Percentiles rank a stretch among this genome's conserved stretches.
Evolutionary conservation across 257 asterid genomes (phyloP).

Genomic region (Buddleja alternifolia): DNA sequence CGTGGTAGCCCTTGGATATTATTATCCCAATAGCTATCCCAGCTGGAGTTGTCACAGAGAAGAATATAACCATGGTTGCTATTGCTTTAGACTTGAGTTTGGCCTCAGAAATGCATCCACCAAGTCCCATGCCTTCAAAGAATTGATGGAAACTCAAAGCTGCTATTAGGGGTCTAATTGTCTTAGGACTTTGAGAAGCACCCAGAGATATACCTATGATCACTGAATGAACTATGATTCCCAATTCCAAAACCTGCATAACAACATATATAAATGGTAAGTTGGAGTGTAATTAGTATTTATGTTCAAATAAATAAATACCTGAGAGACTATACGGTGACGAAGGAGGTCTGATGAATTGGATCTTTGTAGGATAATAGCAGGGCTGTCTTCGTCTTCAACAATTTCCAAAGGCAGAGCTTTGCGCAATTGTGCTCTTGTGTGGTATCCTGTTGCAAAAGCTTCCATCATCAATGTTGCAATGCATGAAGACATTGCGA

Average conservation of each 20-base stretch:
- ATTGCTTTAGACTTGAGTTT: conserved; percentile 56
- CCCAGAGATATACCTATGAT: conserved; percentile 64
- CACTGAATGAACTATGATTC: conserved; percentile 66
- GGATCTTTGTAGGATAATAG: too few relatives aligned
- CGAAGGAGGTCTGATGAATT: neutral
- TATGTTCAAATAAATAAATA: too few relatives aligned
- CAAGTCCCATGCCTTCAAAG: conserved; percentile 75
- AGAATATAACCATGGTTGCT: conserved; percentile 50
- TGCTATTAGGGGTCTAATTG: conserved; percentile 55
- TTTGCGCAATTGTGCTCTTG: conserved; percentile 34
- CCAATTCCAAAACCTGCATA: conserved; percentile 62
- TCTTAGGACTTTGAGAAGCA: conserved; percentile 46
- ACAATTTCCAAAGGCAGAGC: too few relatives aligned
- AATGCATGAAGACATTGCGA: too few relatives aligned
- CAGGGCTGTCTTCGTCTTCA: too few relatives aligned
- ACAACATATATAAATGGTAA: too few relatives aligned
- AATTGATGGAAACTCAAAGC: conserved; percentile 70
- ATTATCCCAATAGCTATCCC: conserved; percentile 63
- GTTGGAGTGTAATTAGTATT: too few relatives aligned
- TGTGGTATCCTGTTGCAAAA: conserved; percentile 49
- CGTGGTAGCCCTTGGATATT: conserved; percentile 49
- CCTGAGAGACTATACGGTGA: too few relatives aligned
- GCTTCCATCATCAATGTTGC: conserved; percentile 58
- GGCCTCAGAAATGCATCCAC: conserved; percentile 73
- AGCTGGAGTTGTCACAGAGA: conserved; percentile 58